Evolutionary conservation across 2,329 filamentous ascomycete species (phyloP).

Genomic region (Verticillium nubilum): DNA sequence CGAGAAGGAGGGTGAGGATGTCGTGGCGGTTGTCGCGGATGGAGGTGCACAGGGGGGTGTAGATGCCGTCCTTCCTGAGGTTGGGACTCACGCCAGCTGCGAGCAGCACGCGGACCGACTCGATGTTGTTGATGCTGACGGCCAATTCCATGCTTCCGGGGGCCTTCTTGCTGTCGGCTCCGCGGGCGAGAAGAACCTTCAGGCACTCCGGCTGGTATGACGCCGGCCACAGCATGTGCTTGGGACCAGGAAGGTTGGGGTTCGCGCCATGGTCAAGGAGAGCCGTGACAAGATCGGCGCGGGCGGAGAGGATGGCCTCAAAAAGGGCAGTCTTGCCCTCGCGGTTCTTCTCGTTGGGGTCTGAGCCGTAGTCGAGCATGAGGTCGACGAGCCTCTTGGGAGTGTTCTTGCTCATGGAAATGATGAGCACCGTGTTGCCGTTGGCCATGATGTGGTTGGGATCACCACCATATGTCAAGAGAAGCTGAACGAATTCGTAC

Average conservation of each 20-base stretch:
- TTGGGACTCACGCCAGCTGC: slow-evolving; percentile 57
- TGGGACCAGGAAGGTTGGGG: slow-evolving; percentile 63
- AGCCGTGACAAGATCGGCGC: slow-evolving; percentile 49
- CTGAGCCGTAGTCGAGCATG: slow-evolving; percentile 53
- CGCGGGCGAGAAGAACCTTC: slow-evolving; percentile 50
- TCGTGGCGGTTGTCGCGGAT: slow-evolving; percentile 62
- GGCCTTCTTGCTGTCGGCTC: slow-evolving; percentile 54
- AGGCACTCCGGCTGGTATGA: slow-evolving; percentile 54
- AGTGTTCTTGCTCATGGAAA: slow-evolving; percentile 53
- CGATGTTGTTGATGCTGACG: slow-evolving; percentile 57
- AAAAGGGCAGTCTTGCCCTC: slow-evolving; percentile 61
- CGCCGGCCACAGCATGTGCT: slow-evolving; percentile 64
- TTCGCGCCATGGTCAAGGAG: slow-evolving; percentile 54
- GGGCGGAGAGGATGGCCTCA: slow-evolving; percentile 50
- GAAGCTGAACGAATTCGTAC: slow-evolving; percentile 51
- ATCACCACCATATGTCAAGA: slow-evolving; percentile 57
- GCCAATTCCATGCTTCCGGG: slow-evolving; percentile 62
- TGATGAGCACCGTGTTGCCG: slow-evolving; percentile 56
- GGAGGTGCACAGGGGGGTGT: slow-evolving; percentile 62
- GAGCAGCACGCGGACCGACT: slow-evolving; percentile 52
- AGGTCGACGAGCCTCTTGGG: slow-evolving; percentile 51
- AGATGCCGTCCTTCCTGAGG: slow-evolving; percentile 58
- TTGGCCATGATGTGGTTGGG: slow-evolving; percentile 45
- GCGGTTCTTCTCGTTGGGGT: slow-evolving; percentile 53
- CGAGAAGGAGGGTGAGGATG: slow-evolving; percentile 54